Evolutionary conservation across 169 alveolate species (phyloP), one percentile per base, ranked within the genome.

Genomic region (Ichthyophthirius multifiliis): DNA sequence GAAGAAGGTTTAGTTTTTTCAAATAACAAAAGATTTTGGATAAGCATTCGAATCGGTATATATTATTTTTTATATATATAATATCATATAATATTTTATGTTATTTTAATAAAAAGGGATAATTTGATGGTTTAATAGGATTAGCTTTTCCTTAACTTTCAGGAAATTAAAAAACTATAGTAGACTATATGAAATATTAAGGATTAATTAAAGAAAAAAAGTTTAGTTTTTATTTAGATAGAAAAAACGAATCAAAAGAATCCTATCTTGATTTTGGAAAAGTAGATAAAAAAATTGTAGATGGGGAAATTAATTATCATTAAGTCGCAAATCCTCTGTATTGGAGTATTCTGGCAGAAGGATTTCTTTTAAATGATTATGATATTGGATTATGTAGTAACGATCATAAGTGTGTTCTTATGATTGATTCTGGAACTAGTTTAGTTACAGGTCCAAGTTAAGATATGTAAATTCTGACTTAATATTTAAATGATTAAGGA

Each of bases 371-470:
- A 20, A 87, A 86, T 10, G 87, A 75, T 23, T 48, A 81, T 46
- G 77, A 85, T 20, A 41, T 82, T n/a, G 83, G 85, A 1, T 44
- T 85, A 20, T 86, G 92, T 74, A 34, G 47, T 9, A 43, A 62
- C 16, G 43, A 76, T 12, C 35, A 48, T 3, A 44, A 74, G 20
- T 90, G 95, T 65, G 46, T 47, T 45, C 82, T 81, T 10, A 89
- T 86, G 5, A 46, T 88, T 7, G 94, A 90, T 75, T 79, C 94
- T n/a, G 94, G 94, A n/a, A 86, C 92, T 12, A 76, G 90, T 4
- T 43, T 88, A 35, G 30, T 89, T 2, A 64, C 91, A 48, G 88
- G 87, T 16, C 94, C 94, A 43, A 46, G 65, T 27, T 27, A 65
- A 4, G 76, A 75, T 31, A 31, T 81, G 30, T 67, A 79, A n/a